Percentiles rank a stretch among this genome's conserved stretches.
These are phyloP conservation scores for Rhinocladiella mackenziei DNA, from an alignment of 2,329 filamentous ascomycete species.

Conservation along the genomic window DNA sequence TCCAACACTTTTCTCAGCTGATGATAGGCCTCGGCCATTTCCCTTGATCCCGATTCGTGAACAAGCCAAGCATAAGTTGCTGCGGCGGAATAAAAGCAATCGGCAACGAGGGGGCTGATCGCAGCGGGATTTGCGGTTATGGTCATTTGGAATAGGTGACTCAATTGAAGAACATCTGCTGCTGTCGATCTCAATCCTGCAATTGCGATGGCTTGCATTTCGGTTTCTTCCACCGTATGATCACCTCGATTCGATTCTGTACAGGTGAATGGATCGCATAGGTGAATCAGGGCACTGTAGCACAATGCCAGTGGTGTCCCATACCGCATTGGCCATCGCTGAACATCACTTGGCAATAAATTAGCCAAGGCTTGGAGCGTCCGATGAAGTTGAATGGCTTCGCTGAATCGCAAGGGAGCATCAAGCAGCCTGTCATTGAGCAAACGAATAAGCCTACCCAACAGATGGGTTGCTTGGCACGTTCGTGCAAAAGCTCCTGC, in stretches of 20 bases:
- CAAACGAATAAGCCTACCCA: constrained; percentile 34
- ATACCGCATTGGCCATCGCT: constrained; percentile 25
- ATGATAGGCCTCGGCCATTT: constrained; percentile 21
- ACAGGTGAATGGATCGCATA: constrained; percentile 36
- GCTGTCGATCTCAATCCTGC: constrained; percentile 24
- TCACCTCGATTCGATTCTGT: constrained; percentile 30
- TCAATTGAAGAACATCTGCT: constrained; percentile 24
- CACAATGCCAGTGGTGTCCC: constrained; percentile 36
- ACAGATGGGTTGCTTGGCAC: constrained; percentile 36
- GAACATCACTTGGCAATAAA: constrained; percentile 31
- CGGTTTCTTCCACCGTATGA: constrained; percentile 34
- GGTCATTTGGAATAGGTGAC: constrained; percentile 10
- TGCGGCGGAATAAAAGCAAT: constrained; percentile 36
- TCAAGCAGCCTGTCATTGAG: constrained; percentile 33
- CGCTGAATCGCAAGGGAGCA: constrained; percentile 32
- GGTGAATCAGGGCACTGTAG: constrained; percentile 33
- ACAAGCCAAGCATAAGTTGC: constrained; percentile 36
- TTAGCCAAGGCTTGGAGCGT: constrained; percentile 33
- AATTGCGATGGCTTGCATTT: constrained; percentile 36
- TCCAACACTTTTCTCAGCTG: constrained; percentile 22
- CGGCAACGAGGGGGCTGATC: constrained; percentile 30
- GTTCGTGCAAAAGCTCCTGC: constrained; percentile 35
- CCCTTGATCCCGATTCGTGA: constrained; percentile 32
- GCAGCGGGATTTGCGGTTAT: constrained; percentile 21
- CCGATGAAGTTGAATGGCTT: constrained; percentile 35